A percentile compares a stretch with the other conserved stretches of the same genome.
Conservation (phyloP, 2,329 filamentous ascomycete genomes). For the Ascochyta rabiei region DNA sequence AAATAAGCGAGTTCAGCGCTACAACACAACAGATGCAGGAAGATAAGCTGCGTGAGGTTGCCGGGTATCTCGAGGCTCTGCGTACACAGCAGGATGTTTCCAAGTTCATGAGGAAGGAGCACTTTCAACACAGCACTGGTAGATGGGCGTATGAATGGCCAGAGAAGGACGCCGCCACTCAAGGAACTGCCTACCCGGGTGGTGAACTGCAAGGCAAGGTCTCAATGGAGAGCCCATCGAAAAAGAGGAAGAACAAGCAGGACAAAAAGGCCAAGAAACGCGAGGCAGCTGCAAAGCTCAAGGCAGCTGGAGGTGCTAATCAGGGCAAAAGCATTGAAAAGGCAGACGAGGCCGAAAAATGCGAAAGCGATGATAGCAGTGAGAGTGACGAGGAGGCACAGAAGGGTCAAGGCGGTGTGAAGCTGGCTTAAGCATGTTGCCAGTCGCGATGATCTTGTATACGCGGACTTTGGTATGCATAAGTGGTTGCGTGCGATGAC, state of each 20-base stretch:
- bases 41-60: slow-evolving; percentile 57
- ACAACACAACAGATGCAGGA: slow-evolving; percentile 48
- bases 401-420: slow-evolving; percentile 2
- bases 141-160: slow-evolving; percentile 40
- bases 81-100: slow-evolving; percentile 65
- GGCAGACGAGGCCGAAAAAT: background rate
- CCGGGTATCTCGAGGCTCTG: slow-evolving; percentile 59
- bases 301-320: background rate
- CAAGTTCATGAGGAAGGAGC: slow-evolving; percentile 58
- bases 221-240: background rate
- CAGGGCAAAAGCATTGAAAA: background rate
- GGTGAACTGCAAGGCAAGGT: slow-evolving; percentile 8
- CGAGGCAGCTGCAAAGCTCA: background rate
- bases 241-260: slow-evolving; percentile 5
- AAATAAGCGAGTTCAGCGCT: slow-evolving; percentile 77
- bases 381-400: background rate
- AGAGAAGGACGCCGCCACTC: background rate
- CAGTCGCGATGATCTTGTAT: too few relatives aligned
- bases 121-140: slow-evolving; percentile 34
- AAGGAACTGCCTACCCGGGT: background rate
- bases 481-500: too few relatives aligned
- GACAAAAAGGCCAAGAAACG: slow-evolving; percentile 12
- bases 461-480: too few relatives aligned
- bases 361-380: background rate
- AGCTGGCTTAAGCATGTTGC: background rate